Conservation (phyloP, 306 rosid genomes). For the Pyrus pyrifolia region DNA sequence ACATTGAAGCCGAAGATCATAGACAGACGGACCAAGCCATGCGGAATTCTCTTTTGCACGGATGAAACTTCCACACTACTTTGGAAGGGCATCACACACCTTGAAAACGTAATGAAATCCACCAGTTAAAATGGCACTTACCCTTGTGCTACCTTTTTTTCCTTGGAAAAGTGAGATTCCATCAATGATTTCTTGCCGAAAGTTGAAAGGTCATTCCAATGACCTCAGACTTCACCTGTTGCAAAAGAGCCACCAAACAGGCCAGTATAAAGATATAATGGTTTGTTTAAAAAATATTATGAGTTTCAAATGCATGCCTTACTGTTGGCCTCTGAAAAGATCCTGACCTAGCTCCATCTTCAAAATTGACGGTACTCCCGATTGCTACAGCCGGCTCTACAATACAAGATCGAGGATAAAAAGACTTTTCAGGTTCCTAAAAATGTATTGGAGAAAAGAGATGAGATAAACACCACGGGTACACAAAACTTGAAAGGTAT, state of each 20-base stretch:
- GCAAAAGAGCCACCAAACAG: slow-evolving; percentile 39
- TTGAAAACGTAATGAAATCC: slow-evolving; percentile 25
- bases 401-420: slow-evolving; percentile 20
- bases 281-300: slow-evolving; percentile 10
- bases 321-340: slow-evolving; percentile 33
- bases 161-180: neutral
- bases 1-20: neutral
- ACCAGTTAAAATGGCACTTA: slow-evolving; percentile 28
- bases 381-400: slow-evolving; percentile 49
- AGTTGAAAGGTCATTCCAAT: slow-evolving; percentile 13
- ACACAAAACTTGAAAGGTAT: neutral
- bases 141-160: slow-evolving; percentile 15
- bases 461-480: neutral
- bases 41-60: neutral
- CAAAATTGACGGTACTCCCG: slow-evolving; percentile 30
- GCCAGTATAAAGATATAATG: slow-evolving; percentile 52
- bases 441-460: slow-evolving; percentile 8
- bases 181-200: slow-evolving; percentile 13
- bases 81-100: slow-evolving; percentile 2
- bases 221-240: slow-evolving; percentile 40
- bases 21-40: too few species aligned
- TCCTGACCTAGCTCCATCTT: slow-evolving; percentile 58
- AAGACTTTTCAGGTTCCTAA: slow-evolving; percentile 22
- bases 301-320: slow-evolving; percentile 36
- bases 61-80: slow-evolving; percentile 8